Conservation (phyloP, 163 green algal genomes). For the Coccomyxa subellipsoidea region DNA sequence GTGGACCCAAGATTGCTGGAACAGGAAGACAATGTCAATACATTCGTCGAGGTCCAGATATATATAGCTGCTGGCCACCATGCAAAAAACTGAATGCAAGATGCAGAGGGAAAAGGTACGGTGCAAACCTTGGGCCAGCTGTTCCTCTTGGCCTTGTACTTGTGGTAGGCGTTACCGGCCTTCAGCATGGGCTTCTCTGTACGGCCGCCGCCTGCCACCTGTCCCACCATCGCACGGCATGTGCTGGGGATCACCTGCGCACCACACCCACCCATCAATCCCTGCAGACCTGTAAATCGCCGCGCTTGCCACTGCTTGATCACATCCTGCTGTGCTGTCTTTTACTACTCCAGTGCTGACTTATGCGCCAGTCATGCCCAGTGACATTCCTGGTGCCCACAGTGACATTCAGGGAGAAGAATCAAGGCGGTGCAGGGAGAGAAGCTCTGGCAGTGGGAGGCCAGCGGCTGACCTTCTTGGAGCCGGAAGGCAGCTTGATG, state of each 20-base stretch:
- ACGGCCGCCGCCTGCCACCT: slow-evolving; percentile 94
- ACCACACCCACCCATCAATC: not conserved
- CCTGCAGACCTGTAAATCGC: too few relatives aligned
- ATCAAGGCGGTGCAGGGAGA: not conserved
- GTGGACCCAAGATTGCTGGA: too few relatives aligned
- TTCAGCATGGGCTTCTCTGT: slow-evolving; percentile 99
- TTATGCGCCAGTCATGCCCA: too few relatives aligned
- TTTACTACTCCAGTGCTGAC: too few relatives aligned
- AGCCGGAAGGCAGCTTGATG: slow-evolving; percentile 97
- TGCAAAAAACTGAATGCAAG: not conserved
- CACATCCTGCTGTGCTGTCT: too few relatives aligned
- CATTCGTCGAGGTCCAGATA: too few relatives aligned
- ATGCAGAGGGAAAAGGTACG: not conserved
- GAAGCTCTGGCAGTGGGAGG: not conserved
- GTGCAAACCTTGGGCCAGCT: slow-evolving; percentile 85
- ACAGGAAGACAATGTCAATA: too few relatives aligned
- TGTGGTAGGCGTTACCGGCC: slow-evolving; percentile 93
- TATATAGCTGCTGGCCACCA: too few relatives aligned
- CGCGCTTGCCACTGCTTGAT: too few relatives aligned
- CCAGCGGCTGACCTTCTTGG: slow-evolving; percentile 81
- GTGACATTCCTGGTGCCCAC: too few relatives aligned
- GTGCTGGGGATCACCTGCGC: slow-evolving; percentile 82
- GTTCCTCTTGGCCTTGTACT: slow-evolving; percentile 99
- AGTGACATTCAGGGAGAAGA: too few relatives aligned
- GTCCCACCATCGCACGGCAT: slow-evolving; percentile 93